These are phyloP conservation scores for Marchantia paleacea DNA, from an alignment of 225 moss, liverwort and hornwort genomes.

Conservation along the genomic window DNA sequence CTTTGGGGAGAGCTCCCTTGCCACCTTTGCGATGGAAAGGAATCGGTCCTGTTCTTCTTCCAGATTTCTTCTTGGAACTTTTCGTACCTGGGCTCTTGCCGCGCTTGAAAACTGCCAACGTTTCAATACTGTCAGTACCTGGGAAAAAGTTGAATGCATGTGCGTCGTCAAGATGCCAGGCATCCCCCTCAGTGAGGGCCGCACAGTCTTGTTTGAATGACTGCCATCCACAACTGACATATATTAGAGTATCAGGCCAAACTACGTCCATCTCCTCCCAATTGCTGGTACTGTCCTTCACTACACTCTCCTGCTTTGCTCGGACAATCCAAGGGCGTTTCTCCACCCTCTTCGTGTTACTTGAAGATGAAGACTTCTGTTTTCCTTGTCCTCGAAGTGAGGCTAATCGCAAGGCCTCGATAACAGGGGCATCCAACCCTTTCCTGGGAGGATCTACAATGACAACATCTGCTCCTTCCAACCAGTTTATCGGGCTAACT, in stretches of 20 bases:
- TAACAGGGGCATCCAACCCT: slow-evolving; percentile 71
- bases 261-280: slow-evolving; percentile 52
- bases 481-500: slow-evolving; percentile 80
- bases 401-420: slow-evolving; percentile 79
- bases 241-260: slow-evolving; percentile 82
- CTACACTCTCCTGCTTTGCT: slow-evolving; percentile 65
- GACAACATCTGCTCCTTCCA: slow-evolving; percentile 77
- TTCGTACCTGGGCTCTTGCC: slow-evolving; percentile 42
- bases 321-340: slow-evolving; percentile 91
- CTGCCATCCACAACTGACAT: slow-evolving; percentile 99
- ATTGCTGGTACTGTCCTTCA: slow-evolving; percentile 47
- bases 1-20: slow-evolving; percentile 14
- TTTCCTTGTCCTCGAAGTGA: slow-evolving; percentile 74
- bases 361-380: slow-evolving; percentile 52
- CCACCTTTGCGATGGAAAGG: slow-evolving; percentile 10
- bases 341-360: slow-evolving; percentile 60
- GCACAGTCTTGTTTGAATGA: slow-evolving; percentile 86
- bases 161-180: slow-evolving; percentile 75
- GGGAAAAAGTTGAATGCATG: slow-evolving; percentile 92
- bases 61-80: slow-evolving; percentile 17
- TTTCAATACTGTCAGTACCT: slow-evolving; percentile 92
- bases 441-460: slow-evolving; percentile 95
- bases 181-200: slow-evolving; percentile 61
- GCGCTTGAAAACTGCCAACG: slow-evolving; percentile 83
- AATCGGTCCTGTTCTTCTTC: slow-evolving; percentile 4